Evolutionary conservation across 441 rosid genomes (phyloP), one percentile per base, ranked within the genome.

Genomic region (Omphalea diandra): DNA sequence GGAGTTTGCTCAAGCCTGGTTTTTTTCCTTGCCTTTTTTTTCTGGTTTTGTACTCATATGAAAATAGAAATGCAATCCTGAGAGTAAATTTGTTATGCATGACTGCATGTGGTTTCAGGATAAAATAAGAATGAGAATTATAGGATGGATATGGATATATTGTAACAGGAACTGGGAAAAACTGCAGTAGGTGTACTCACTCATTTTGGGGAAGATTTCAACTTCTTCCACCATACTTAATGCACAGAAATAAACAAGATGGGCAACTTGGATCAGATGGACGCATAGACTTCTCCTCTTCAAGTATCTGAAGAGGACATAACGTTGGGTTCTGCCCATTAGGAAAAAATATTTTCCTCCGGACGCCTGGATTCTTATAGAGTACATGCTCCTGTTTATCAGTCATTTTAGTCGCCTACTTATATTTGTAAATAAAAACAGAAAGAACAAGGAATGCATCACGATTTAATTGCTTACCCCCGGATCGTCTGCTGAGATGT

Each of bases 151-250:
- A 38, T 38, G 41, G 41, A 38, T 38, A 38, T 38, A 38, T 1
- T 4, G 41, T 4, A 40, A 40, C 38, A 14, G 35, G 35, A 54
- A 54, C 27, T 7, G 12, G 7, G 27, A 1, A 50, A 50, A 50
- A 18, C 22, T 7, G 29, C 6, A 40, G 35, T 14, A 72, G 1
- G 3, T n/a, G 17, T 11, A 68, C 84, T 77, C 63, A 87, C 91
- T 87, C 87, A 63, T 85, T 87, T 73, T 87, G 88, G 29, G 91
- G 91, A 65, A 83, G 85, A 73, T 87, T 87, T 80, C 91, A 77
- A 8, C 88, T 83, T 67, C 85, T 83, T 65, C 91, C 91, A 53
- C 91, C 91, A 36, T 87, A 87, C 76, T 87, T 87, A 5, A 87
- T 83, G 78, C 91, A 85, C 64, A 87, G 80, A 77, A 87, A 87